Conservation (phyloP, 495 filamentous ascomycete genomes). For the Aspergillus panamensis region DNA sequence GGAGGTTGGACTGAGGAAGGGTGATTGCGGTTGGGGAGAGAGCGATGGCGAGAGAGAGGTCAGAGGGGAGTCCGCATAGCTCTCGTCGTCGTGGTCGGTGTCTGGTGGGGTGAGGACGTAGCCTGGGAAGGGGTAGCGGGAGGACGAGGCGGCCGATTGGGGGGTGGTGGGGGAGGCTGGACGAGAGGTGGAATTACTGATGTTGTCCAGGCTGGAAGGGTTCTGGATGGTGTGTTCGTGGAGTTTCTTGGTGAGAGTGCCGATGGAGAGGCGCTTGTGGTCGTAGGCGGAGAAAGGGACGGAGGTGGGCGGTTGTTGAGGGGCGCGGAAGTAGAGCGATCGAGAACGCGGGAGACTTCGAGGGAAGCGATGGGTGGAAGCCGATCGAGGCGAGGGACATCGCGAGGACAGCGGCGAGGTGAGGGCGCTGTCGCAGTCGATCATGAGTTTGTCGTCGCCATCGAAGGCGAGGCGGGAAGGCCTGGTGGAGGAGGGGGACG, state of each 20-base stretch:
- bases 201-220: constrained; percentile 10
- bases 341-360: constrained; percentile 34
- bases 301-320: constrained; percentile 41
- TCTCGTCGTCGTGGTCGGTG: constrained; percentile 43
- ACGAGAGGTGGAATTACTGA: constrained; percentile 10
- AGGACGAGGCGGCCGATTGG: constrained; percentile 14
- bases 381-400: constrained; percentile 43
- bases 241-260: constrained; percentile 43
- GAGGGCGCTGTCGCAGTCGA: constrained; percentile 38
- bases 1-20: constrained; percentile 37
- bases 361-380: constrained; percentile 30
- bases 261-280: constrained; percentile 41
- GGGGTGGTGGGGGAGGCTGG: constrained; percentile 16
- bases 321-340: constrained; percentile 36
- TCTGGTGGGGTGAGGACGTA: constrained; percentile 44
- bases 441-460: constrained; percentile 38
- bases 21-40: constrained; percentile 24
- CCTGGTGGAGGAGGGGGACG: constrained; percentile 37
- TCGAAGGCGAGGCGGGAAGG: constrained; percentile 35
- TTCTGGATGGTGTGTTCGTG: constrained; percentile 44
- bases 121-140: constrained; percentile 23
- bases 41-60: constrained; percentile 14
- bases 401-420: constrained; percentile 47
- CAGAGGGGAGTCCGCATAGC: constrained; percentile 24
- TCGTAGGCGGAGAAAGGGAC: constrained; percentile 42